Base-by-base conservation (phyloP, 2,329 filamentous ascomycete genomes). In the Alternaria panax region DNA sequence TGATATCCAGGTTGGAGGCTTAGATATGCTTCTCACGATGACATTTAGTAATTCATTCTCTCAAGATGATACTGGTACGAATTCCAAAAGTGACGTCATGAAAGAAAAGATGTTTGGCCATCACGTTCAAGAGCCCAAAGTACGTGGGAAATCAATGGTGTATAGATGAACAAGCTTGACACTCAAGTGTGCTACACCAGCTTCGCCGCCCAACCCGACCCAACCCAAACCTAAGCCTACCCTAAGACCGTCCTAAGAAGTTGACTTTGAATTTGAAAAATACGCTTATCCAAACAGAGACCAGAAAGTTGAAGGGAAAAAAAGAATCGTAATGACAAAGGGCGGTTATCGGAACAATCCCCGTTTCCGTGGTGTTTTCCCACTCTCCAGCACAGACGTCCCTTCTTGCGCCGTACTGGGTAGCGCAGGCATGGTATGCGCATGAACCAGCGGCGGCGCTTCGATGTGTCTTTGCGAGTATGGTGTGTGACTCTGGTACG, bases 401-500 rank as follows among this genome's bases (percentile, higher is more conserved):
- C 51, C 62, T 7, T 65, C 63, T 7, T 61, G 53, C 9, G 47
- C 40, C 36, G 30, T 47, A n/a, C 55, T 65, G 8, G 65, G 58
- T 16, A 76, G 47, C 12, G 63, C 65, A 14, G 75, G 75, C 64
- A 75, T 69, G 48, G 70, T 75, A 50, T 75, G 70, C 4, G 65
- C 63, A 51, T 70, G 68, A 22, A 72, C 51, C 46, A 68, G 55
- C 11, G 70, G 62, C 52, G 70, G 67, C 18, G 67, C 61, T 11
- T 66, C 62, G 14, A 66, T 62, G 28, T 72, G 59, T 14, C 62
- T 61, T 51, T 68, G n/a, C 14, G 54, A 34, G 30, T 57, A 60
- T 14, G 57, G 57, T 1, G 57, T 60, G 3, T 52, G 36, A 12
- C 18, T 73, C 22, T 65, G 64, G 25, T 67, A 71, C 3, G 68